phyloP scores from a whole-genome alignment of 2,329 filamentous ascomycete species.

The Fusarium sp. region DNA sequence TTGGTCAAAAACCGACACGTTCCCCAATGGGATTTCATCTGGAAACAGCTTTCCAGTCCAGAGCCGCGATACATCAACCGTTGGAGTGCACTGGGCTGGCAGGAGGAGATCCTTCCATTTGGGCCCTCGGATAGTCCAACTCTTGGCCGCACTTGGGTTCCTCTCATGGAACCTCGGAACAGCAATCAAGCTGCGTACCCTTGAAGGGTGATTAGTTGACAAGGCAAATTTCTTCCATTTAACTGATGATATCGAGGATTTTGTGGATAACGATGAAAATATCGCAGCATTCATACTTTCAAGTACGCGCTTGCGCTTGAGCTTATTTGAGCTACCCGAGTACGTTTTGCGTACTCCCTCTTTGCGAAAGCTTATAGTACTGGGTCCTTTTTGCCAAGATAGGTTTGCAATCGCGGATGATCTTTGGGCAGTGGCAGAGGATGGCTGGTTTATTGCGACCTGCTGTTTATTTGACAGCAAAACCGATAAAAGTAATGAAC shows the following conservation, averaged over 20 bases:
- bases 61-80: conserved; percentile 52
- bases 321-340: conserved; percentile 9
- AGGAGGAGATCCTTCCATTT: conserved; percentile 53
- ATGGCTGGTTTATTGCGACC: background rate
- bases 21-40: conserved; percentile 49
- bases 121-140: conserved; percentile 54
- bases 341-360: conserved; percentile 1
- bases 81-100: conserved; percentile 62
- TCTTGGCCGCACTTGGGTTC: conserved; percentile 57
- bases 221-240: conserved; percentile 30
- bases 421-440: background rate
- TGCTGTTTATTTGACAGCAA: background rate
- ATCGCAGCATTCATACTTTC: conserved; percentile 21
- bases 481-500: background rate
- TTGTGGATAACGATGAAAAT: conserved; percentile 37
- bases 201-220: conserved; percentile 32
- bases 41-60: conserved; percentile 49
- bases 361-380: background rate
- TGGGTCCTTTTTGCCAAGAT: conserved; percentile 1
- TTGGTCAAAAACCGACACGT: conserved; percentile 52
- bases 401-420: conserved; percentile 4
- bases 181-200: conserved; percentile 45
- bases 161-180: conserved; percentile 44
- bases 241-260: conserved; percentile 30
- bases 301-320: conserved; percentile 4